Evolutionary conservation across 2,329 filamentous ascomycete genomes (phyloP).

Genomic region (Phymatotrichopsis omnivora): DNA sequence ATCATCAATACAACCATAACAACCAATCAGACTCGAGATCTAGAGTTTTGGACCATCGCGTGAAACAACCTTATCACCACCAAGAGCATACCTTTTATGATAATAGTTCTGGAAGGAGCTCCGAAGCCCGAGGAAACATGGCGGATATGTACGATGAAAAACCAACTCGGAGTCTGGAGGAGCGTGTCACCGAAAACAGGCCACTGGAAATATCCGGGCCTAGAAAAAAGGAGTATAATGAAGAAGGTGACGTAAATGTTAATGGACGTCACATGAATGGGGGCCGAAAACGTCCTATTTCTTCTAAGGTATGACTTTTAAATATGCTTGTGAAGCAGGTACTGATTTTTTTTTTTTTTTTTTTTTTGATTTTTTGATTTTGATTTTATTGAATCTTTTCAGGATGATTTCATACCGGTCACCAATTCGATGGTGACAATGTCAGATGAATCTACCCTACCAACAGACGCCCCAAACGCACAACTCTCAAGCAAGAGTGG

Average conservation of each 20-base stretch:
- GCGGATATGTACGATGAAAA: conserved; percentile 19
- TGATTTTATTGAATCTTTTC: conserved; percentile 15
- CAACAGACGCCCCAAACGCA: too few species aligned
- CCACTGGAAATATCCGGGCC: too few species aligned
- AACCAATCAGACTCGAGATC: conserved; percentile 21
- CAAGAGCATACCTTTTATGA: conserved; percentile 22
- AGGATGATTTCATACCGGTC: conserved; percentile 16
- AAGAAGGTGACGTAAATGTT: conserved; percentile 11
- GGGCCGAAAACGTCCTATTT: conserved; percentile 10
- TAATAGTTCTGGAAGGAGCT: too few species aligned
- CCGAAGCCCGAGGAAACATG: conserved; percentile 5
- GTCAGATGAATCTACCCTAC: conserved; percentile 17
- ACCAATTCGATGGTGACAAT: conserved; percentile 12
- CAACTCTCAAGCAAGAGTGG: too few species aligned
- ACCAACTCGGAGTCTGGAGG: too few species aligned
- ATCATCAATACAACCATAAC: conserved; percentile 22
- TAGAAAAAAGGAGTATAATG: conserved; percentile 18
- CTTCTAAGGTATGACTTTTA: conserved; percentile 21
- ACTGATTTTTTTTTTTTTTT: too few species aligned
- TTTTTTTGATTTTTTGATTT: conserved; percentile 11
- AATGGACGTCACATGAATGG: conserved; percentile 11
- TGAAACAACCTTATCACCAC: conserved; percentile 16
- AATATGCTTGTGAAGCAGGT: too few species aligned
- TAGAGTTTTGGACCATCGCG: conserved; percentile 20
- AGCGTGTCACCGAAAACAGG: too few species aligned